Evolutionary conservation across 495 filamentous ascomycete species (phyloP).

Genomic region (Letharia columbiana): DNA sequence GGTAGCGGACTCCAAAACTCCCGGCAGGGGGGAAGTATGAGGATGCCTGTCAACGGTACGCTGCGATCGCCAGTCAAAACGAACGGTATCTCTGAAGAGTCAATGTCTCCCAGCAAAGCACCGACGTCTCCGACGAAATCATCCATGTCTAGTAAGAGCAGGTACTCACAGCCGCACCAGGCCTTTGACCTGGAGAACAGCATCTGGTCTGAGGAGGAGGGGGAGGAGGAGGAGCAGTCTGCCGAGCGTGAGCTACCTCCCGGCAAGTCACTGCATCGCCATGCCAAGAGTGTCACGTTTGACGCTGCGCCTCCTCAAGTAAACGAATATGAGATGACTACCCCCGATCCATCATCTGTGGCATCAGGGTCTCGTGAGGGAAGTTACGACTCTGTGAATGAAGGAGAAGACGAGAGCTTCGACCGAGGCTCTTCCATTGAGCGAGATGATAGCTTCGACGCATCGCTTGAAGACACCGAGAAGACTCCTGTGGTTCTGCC

Average conservation of each 20-base stretch:
- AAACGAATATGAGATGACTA: slow-evolving; percentile 96
- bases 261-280: slow-evolving; percentile 57
- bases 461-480: slow-evolving; percentile 85
- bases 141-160: slow-evolving; percentile 60
- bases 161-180: slow-evolving; percentile 46
- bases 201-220: slow-evolving; percentile 54
- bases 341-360: slow-evolving; percentile 83
- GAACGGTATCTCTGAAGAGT: slow-evolving; percentile 26
- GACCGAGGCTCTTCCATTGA: slow-evolving; percentile 56
- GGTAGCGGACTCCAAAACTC: slow-evolving; percentile 40
- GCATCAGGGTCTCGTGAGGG: slow-evolving; percentile 81
- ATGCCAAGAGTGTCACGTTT: slow-evolving; percentile 94
- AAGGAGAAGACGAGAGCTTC: slow-evolving; percentile 65
- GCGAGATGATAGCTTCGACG: slow-evolving; percentile 86
- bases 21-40: slow-evolving; percentile 30
- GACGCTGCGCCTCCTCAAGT: slow-evolving; percentile 87
- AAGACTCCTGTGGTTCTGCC: slow-evolving; percentile 95
- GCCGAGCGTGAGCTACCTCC: slow-evolving; percentile 46
- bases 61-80: slow-evolving; percentile 25
- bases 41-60: slow-evolving; percentile 38
- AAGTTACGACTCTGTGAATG: slow-evolving; percentile 80
- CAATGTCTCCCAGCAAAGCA: slow-evolving; percentile 61
- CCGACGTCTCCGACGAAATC: slow-evolving; percentile 77
- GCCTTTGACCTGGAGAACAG: slow-evolving; percentile 63
- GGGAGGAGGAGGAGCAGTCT: slow-evolving; percentile 38